Evolutionary conservation across 2,329 filamentous ascomycete genomes (phyloP), one percentile per base, ranked within the genome.

Genomic region (Botrytis hyacinthi): DNA sequence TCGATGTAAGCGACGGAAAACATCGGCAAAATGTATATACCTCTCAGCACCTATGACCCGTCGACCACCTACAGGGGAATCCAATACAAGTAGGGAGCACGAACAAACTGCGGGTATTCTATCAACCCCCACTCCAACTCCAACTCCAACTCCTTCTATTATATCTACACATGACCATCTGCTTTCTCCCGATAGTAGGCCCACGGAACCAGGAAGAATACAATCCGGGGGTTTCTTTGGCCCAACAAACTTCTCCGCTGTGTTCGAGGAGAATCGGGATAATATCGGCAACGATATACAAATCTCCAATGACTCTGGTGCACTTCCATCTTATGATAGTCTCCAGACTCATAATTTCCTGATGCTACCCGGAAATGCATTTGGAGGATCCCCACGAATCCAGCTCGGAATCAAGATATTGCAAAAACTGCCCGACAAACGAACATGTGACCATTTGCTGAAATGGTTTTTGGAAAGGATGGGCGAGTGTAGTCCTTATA

Each of bases 161-260:
- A 54, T 29, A 9, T 32, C 20, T 48, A 44, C 46, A 18, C 16
- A 42, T 26, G 22, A 35, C 1, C n/a, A 14, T 40, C 18, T 59
- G 26, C 20, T 59, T 61, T 37, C 44, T 26, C 16, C 44, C 20
- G 65, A 73, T 51, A 71, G 54, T 46, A 66, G 68, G 22, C 60
- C 72, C 42, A 61, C 48, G 18, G 67, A 67, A 16, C 37, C 37
- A 8, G 70, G 61, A 14, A 40, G 62, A 42, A 72, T 48, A 9
- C 70, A 74, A 48, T 59, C 65, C n/a, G 73, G 73, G 32, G 76
- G 76, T 14, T 78, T 78, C 71, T 78, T 78, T 59, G 78, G 78
- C 18, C 78, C 79, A n/a, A 80, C 79, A 16, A 79, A 76, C 70
- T 81, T 80, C 76, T 80, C 79, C 1, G 79, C 79, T 14, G 78